Evolutionary conservation across 176 grass and related monocot genomes (phyloP), one percentile per base, ranked within the genome.

Genomic region (Avena insularis): DNA sequence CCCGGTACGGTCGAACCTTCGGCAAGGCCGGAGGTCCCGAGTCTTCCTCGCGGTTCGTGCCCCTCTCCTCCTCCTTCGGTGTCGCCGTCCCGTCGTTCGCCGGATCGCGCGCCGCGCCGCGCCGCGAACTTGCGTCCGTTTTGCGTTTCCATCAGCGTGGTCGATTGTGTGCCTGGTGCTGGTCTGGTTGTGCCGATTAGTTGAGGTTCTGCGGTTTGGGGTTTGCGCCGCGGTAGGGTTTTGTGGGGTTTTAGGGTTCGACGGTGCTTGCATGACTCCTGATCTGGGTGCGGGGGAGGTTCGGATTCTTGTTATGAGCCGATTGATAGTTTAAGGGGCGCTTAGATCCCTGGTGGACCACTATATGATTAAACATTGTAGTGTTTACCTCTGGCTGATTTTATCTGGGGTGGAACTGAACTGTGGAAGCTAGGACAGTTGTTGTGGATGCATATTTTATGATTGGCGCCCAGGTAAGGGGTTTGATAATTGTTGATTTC

Each of bases 11-110:
- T 78, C 78, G 71, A 69, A 57, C 21, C 63, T 64, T 19, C n/a
- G 27, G 27, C 60, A 69, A 83, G 13, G 59, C 31, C 17, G 49
- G 45, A 43, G n/a, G 14, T 23, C 29, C 60, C 1, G 59, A 61
- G 13, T 65, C 49, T 60, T 60, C 77, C 61, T 10, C 29, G 15
- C 19, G 90, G 90, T 91, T 62, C 59, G 90, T 87, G 80, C 80
- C 40, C 79, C 14, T 60, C 1, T 9, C 45, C 16, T 23, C 27
- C 10, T 4, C 61, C 31, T 11, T 81, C 47, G 66, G 13, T 48
- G 21, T 27, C 12, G n/a, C 61, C 79, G 67, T 75, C 48, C 48
- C 16, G 33, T 21, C 12, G 61, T 15, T 23, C n/a, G 6, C 73
- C 76, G 84, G 84, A 86, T 86, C 84, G 74, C 70, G 71, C 50